Evolutionary conservation across 2,329 filamentous ascomycete genomes (phyloP).

Genomic region (Fusarium equiseti): DNA sequence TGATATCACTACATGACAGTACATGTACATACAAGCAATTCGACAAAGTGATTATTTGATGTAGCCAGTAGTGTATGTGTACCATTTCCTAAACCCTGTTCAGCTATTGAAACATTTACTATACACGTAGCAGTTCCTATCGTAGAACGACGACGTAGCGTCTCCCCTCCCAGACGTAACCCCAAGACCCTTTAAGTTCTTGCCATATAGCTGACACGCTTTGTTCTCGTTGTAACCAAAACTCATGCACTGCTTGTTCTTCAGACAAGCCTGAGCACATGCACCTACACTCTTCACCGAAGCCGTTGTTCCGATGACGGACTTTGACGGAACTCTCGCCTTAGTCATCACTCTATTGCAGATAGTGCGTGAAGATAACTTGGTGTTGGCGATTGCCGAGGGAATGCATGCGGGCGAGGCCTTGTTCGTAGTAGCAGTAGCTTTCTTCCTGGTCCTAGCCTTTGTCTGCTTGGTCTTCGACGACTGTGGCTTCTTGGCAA

Average conservation of each 20-base stretch:
- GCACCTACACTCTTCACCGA: background rate
- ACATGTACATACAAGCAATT: accelerated
- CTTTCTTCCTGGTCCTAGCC: background rate
- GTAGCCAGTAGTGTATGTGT: background rate
- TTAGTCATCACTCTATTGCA: slow-evolving; percentile 3
- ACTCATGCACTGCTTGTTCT: slow-evolving; percentile 10
- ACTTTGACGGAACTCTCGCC: background rate
- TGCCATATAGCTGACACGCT: background rate
- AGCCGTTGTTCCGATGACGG: background rate
- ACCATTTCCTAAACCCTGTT: accelerated
- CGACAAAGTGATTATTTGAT: background rate
- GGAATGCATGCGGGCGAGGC: background rate
- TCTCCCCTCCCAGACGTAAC: background rate
- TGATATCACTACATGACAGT: background rate
- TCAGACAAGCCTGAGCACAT: background rate
- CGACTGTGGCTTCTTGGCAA: background rate
- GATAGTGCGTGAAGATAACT: background rate
- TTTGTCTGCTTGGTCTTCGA: background rate
- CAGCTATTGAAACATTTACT: background rate
- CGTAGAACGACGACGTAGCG: background rate
- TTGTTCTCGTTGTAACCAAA: background rate
- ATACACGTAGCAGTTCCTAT: background rate
- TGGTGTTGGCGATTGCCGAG: background rate
- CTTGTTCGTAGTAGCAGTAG: background rate
- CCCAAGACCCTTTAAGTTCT: background rate